Evolutionary conservation across 306 rosid genomes (phyloP).

Genomic region (Cicer chorassanicum): DNA sequence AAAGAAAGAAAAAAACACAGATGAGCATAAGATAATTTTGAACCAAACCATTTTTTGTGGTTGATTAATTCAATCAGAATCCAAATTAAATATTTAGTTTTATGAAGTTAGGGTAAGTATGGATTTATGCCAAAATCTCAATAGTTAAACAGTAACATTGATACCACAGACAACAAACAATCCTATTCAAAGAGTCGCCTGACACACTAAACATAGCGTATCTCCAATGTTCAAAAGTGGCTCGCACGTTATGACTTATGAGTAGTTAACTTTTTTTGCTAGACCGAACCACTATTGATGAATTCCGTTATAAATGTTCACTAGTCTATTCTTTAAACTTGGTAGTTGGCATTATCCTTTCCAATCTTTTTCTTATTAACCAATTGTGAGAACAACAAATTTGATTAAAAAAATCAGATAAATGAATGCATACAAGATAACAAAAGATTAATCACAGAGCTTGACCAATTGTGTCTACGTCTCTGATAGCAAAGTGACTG

Average conservation of each 20-base stretch:
- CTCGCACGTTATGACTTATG: too few relatives aligned
- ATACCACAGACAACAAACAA: too few relatives aligned
- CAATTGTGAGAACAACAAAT: too few relatives aligned
- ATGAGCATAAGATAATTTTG: background rate
- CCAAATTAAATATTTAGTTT: background rate
- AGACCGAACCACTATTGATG: too few relatives aligned
- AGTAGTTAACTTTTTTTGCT: too few relatives aligned
- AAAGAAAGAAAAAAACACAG: background rate
- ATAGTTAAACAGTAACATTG: too few relatives aligned
- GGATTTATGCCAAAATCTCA: too few relatives aligned
- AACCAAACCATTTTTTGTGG: background rate
- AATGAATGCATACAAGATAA: too few relatives aligned
- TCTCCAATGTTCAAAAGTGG: too few relatives aligned
- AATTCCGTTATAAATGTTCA: background rate
- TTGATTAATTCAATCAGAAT: conserved; percentile 16
- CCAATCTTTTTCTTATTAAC: background rate
- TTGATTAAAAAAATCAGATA: background rate
- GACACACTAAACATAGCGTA: too few relatives aligned
- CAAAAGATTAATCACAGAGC: background rate
- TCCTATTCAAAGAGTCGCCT: too few relatives aligned
- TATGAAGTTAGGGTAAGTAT: background rate
- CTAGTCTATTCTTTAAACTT: background rate
- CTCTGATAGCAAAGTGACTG: too few relatives aligned
- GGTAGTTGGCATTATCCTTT: background rate
- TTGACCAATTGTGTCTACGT: background rate